Base-by-base conservation (phyloP, 1,284 basidiomycete species). In the Rhodotorula sp. region DNA sequence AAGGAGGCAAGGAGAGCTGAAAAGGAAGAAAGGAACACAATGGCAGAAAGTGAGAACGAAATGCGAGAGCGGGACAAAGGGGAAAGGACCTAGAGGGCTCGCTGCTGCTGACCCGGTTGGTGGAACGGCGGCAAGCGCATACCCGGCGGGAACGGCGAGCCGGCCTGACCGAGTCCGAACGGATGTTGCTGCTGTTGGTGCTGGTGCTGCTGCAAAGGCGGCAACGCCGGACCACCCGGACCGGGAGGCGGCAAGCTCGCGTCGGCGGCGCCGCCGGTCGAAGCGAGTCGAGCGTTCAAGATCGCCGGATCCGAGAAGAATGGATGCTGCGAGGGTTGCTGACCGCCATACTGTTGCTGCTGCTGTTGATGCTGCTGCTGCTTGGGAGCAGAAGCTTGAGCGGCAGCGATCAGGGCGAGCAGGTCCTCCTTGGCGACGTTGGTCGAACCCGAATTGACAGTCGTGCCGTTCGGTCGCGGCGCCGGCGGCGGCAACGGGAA, bases 251-350 rank as follows among this genome's bases (percentile, higher is more conserved):
- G 65, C 15, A 59, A 56, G 31, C 34, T 57, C 60, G 52, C 48
- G 16, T 61, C 67, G n/a, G 54, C 55, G 26, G 60, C 21, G 14
- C 60, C 48, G 10, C 31, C 60, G 14, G 52, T 48, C 21, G 59
- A 48, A 38, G 60, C 71, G 38, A 75, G 67, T 2, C 74, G 69
- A 8, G 71, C 71, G 55, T 69, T 73, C 45, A 75, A 66, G 57
- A 75, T 75, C 15, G 74, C 74, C 16, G 74, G 74, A 49, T 75
- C 74, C 26, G 68, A 69, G 56, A 75, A 73, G 68, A 73, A 73
- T 28, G 71, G 71, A 28, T 73, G 71, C 31, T 68, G 61, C 3
- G 60, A 55, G 23, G 54, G 54, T 18, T 55, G 54, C 54, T 28
- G 26, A 16, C 54, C 54, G 26, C 26, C n/a, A 21, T 63, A 28